phyloP scores from a whole-genome alignment of 106 monocot genomes.

The Chionographis japonica region DNA sequence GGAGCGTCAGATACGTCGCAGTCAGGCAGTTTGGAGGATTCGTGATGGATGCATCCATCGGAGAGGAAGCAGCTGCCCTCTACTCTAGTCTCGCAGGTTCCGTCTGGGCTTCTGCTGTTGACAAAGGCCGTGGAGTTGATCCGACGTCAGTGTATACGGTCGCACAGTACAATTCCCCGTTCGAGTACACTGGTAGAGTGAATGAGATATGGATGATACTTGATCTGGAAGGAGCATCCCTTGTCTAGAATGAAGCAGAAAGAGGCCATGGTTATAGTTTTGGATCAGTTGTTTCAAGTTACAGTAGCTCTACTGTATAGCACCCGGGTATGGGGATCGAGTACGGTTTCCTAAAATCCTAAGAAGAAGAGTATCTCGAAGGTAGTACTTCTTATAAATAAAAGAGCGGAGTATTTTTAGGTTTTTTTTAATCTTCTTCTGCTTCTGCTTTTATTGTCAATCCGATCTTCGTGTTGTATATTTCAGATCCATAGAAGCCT shows the following conservation, averaged over 20 bases:
- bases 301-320: no score
- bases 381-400: no score
- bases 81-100: constrained; percentile 56
- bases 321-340: no score
- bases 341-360: no score
- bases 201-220: constrained; percentile 90
- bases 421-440: no score
- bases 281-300: no score
- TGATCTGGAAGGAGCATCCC: constrained; percentile 9
- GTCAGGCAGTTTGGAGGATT: constrained; percentile 80
- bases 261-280: not conserved
- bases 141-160: constrained; percentile 46
- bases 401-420: no score
- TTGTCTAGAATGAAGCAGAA: not conserved
- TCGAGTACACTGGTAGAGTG: constrained; percentile 68
- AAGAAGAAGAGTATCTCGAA: no score
- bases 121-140: constrained; percentile 29
- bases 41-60: constrained; percentile 48
- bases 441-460: no score
- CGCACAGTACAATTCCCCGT: constrained; percentile 85
- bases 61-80: constrained; percentile 54
- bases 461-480: no score
- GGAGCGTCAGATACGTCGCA: constrained; percentile 48
- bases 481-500: no score
- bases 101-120: constrained; percentile 51